A percentile compares a stretch with the other conserved stretches of the same genome.
Conservation (phyloP, 169 alveolate species). For the Eimeria acervulina region DNA sequence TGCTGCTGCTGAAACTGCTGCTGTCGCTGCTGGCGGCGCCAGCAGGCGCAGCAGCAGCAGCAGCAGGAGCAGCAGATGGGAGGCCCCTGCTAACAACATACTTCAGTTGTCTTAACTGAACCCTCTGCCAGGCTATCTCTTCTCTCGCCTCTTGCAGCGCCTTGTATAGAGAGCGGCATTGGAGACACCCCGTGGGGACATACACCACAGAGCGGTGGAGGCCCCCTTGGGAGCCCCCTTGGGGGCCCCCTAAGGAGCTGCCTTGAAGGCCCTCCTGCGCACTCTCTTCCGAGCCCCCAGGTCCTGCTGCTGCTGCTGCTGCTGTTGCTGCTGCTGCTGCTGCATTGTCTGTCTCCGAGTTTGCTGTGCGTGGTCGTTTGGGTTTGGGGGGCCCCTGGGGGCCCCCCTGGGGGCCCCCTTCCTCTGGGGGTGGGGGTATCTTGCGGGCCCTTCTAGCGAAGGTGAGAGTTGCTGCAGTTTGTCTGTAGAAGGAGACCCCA, state of each 20-base stretch:
- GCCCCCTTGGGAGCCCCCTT: slow-evolving; percentile 39
- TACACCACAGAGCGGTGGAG: slow-evolving; percentile 6
- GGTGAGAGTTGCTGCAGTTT: slow-evolving; percentile 86
- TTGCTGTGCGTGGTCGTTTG: background rate
- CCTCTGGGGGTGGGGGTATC: background rate
- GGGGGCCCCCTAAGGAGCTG: background rate
- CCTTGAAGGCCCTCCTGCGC: background rate
- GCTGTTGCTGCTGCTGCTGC: slow-evolving; percentile 22
- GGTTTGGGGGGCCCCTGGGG: background rate
- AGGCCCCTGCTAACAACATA: slow-evolving; percentile 48
- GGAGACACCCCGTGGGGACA: slow-evolving; percentile 41
- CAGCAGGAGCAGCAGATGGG: slow-evolving; percentile 52
- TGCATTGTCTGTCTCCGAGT: background rate
- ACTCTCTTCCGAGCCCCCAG: background rate
- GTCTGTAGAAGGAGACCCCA: slow-evolving; percentile 92
- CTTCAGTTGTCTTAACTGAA: slow-evolving; percentile 38
- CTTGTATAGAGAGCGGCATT: slow-evolving; percentile 7
- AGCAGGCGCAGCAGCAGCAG: slow-evolving; percentile 11
- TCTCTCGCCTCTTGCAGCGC: slow-evolving; percentile 33
- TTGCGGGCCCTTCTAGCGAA: slow-evolving; percentile 47
- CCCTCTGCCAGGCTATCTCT: slow-evolving; percentile 14
- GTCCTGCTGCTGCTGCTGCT: background rate
- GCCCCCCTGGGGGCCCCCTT: background rate
- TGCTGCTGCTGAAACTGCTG: background rate
- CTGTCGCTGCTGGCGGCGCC: background rate